Base-by-base conservation (phyloP, 148 eudicot genomes). In the Linanthus parryae region DNA sequence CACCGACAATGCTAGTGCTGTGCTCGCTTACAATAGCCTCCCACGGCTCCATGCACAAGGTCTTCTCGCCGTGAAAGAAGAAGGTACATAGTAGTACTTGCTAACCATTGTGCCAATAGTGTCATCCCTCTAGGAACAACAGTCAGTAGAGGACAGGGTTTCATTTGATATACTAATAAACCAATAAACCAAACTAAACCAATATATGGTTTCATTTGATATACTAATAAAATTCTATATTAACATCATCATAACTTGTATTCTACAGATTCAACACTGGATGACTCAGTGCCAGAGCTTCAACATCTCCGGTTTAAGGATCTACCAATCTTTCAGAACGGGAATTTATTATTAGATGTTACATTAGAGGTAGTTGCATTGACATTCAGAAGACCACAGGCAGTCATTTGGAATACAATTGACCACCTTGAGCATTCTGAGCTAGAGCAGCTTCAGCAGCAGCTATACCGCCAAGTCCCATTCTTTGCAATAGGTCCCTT, bases 1-100 rank as follows among this genome's bases (percentile, higher is more conserved):
- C 1, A 51, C 64, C 15, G 45, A 39, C 13, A 52, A 38, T 29
- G 72, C 76, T 40, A 27, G 41, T 15, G 52, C 40, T 31, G 14
- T 53, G 20, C 56, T 29, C 10, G 35, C 71, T 17, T 30, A 45
- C 33, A 0, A 1, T 10, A 23, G 34, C 26, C 0, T 61, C 11
- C 48, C 60, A 26, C 28, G 24, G 7, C 57, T 66, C 20, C 30
- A 36, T 7, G 60, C 40, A 2, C 26, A 66, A 45, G 61, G 56
- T 10, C 6, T 18, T 2, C 68, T 7, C 39, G 61, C 18, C 50
- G 61, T 61, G 76, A 72, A 66, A 43, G 13, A 18, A 3, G 8
- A 6, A 18, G 22, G 18, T n/a, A 3, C 18, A 40, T n/a, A n/a
- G n/a, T n/a, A 7, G 15, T 4, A 21, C 15, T 12, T 18, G 44